These are phyloP conservation scores for Fusarium lyarnte DNA, from an alignment of 2,329 filamentous ascomycete genomes.

Conservation along the genomic window DNA sequence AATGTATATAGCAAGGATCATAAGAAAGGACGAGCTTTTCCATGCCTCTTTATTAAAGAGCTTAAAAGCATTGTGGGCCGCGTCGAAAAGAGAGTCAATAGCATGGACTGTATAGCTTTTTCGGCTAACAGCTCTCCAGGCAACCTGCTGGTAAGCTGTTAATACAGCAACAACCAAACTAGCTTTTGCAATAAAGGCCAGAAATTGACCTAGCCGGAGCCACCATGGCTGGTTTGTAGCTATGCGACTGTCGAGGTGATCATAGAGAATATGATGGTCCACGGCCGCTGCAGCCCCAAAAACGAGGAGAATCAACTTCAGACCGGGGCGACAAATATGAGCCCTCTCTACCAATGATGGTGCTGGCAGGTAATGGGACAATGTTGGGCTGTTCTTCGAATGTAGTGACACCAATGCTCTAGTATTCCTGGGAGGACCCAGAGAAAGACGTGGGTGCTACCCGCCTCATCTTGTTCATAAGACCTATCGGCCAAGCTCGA, in stretches of 20 bases:
- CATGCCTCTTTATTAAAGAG: slow-evolving; percentile 33
- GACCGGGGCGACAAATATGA: slow-evolving; percentile 1
- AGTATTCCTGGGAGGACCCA: neutral
- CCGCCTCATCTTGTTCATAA: neutral
- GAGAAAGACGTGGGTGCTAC: neutral
- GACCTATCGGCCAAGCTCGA: no score
- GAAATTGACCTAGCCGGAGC: slow-evolving; percentile 16
- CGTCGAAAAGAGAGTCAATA: slow-evolving; percentile 32
- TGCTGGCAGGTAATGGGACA: neutral
- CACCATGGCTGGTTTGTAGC: slow-evolving; percentile 24
- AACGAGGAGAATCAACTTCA: slow-evolving; percentile 1
- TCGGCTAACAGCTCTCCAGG: slow-evolving; percentile 15
- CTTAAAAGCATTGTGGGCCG: slow-evolving; percentile 20
- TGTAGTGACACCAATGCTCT: neutral
- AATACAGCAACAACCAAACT: slow-evolving; percentile 9
- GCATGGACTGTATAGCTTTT: slow-evolving; percentile 15
- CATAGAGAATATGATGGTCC: slow-evolving; percentile 15
- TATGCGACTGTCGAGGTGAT: slow-evolving; percentile 3
- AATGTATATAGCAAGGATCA: slow-evolving; percentile 33
- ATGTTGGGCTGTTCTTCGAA: neutral
- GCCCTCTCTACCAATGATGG: neutral
- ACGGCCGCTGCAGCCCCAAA: slow-evolving; percentile 7
- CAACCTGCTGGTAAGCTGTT: slow-evolving; percentile 11
- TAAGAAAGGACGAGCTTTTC: slow-evolving; percentile 24
- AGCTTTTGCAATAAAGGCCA: slow-evolving; percentile 21